Base-by-base conservation (phyloP, 2,329 filamentous ascomycete genomes). In the Akanthomyces lecanii region DNA sequence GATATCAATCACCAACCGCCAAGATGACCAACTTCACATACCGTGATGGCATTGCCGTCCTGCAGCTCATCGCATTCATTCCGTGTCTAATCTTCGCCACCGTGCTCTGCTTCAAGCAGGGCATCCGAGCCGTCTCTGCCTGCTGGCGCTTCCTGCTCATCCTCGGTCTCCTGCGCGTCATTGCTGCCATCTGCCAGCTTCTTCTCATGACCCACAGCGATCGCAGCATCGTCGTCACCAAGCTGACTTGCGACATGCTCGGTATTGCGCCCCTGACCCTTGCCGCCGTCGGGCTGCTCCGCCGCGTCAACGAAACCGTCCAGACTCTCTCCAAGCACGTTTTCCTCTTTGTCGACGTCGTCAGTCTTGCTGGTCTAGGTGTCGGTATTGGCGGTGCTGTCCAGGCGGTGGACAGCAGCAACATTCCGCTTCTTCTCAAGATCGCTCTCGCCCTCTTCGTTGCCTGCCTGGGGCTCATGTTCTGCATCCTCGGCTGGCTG, bases 111-210 rank as follows among this genome's bases (percentile, higher is more conserved):
- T 66, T 66, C 61, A 64, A 60, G 38, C 52, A 65, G 48, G 65
- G 65, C 18, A 38, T 63, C 23, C 63, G 63, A 18, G 50, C 56
- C 36, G 65, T 64, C 23, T 62, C 55, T 33, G 38, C 63, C 14
- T 64, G 62, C 42, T 66, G 65, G 65, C 63, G 65, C 51, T 66
- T 63, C 61, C 40, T 66, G n/a, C 50, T 63, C 33, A 62, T 64
- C 57, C 63, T 66, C 21, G 61, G 63, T 25, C 53, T 58, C 16
- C 36, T 66, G 21, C 65, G 63, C 21, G 63, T 66, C 38, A 54
- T 61, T 25, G 61, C 63, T 21, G 63, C 61, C 61, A 52, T 66
- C 42, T 65, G 63, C 55, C 63, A 66, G 51, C 61, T 66, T 28
- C 53, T 66, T 21, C 44, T 61, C 30, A 64, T 66, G 45, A 61